Percentiles rank a stretch among this genome's conserved stretches.
phyloP scores from a whole-genome alignment of 345 rosid species.

The Euphorbia lathyris region DNA sequence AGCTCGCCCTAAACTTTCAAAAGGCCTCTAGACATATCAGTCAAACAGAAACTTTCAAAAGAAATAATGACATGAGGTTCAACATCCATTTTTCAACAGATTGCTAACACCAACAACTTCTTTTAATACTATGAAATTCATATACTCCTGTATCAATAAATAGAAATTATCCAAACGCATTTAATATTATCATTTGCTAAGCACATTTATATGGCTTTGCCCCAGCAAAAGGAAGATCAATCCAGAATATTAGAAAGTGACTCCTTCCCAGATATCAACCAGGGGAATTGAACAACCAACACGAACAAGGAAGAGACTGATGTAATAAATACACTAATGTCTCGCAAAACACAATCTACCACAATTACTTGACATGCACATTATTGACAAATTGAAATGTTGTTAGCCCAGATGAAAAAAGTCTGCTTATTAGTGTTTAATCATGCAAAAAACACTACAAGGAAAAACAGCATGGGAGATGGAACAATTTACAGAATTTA shows the following conservation, averaged over 20 bases:
- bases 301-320: neutral
- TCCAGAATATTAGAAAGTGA: neutral
- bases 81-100: neutral
- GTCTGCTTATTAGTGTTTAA: neutral
- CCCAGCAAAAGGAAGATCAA: neutral
- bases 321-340: neutral
- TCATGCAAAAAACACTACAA: neutral
- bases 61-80: neutral
- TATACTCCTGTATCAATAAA: neutral
- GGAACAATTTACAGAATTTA: neutral
- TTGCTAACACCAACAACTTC: neutral
- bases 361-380: neutral
- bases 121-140: neutral
- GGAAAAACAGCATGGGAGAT: neutral
- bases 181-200: neutral
- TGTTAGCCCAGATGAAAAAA: neutral
- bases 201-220: neutral
- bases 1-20: neutral
- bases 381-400: neutral
- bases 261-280: neutral
- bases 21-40: neutral
- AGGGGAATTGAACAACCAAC: neutral
- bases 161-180: neutral
- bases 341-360: neutral
- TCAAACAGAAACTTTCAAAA: neutral